Conservation (phyloP, 2,329 filamentous ascomycete species). For the Herpomyces periplanetae region DNA sequence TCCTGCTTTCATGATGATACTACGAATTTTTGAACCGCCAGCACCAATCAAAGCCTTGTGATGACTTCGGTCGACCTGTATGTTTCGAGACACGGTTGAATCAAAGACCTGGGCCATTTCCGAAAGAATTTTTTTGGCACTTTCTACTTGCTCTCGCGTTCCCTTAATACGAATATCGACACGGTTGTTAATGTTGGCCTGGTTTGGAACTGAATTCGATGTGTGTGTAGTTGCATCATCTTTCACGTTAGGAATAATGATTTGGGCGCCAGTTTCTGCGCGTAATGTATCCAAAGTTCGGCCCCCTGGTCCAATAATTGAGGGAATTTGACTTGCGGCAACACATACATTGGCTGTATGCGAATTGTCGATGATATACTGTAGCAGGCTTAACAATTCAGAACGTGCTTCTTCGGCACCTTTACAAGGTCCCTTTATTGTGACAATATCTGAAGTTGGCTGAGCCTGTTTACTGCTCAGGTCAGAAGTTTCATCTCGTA, state of each 20-base stretch:
- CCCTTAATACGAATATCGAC: constrained; percentile 76
- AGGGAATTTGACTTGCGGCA: constrained; percentile 67
- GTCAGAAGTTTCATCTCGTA: constrained; percentile 26
- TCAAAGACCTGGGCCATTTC: constrained; percentile 61
- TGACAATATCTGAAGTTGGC: constrained; percentile 54
- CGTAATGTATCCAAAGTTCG: constrained; percentile 66
- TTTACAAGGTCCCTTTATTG: constrained; percentile 60
- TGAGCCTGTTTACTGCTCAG: constrained; percentile 17
- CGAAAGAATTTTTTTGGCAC: constrained; percentile 59
- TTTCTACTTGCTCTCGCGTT: constrained; percentile 55
- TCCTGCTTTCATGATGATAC: constrained; percentile 52
- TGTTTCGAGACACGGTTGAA: constrained; percentile 39
- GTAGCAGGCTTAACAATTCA: constrained; percentile 51
- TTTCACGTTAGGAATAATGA: constrained; percentile 51
- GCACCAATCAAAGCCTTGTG: constrained; percentile 62
- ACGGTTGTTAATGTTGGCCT: constrained; percentile 18
- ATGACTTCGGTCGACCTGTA: constrained; percentile 78
- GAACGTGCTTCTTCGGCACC: constrained; percentile 70
- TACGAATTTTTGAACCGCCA: constrained; percentile 44
- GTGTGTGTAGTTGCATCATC: no score
- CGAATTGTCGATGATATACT: constrained; percentile 65
- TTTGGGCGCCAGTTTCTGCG: constrained; percentile 42
- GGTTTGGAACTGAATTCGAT: no score
- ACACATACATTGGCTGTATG: constrained; percentile 40
- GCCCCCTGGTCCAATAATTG: constrained; percentile 60